Base-by-base conservation (phyloP, 176 grass and related monocot species). In the Chrysopogon serrulatus region DNA sequence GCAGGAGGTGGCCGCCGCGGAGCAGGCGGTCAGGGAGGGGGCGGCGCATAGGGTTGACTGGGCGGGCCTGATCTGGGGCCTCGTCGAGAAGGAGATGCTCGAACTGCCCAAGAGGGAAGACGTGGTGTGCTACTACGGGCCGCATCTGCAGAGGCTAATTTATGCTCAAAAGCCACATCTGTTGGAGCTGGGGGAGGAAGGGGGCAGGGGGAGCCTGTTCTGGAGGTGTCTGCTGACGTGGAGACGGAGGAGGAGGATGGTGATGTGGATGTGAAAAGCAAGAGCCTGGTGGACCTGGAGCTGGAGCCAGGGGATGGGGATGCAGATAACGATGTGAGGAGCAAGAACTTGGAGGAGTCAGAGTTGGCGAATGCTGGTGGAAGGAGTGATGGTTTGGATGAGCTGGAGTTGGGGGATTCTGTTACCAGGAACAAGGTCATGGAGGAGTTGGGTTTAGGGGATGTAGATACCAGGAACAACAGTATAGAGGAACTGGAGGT, bases 21-120 rank as follows among this genome's bases (percentile, higher is more conserved):
- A 91, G 48, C 82, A 83, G 74, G 18, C 68, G n/a, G 93, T 99
- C 49, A 89, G 73, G 85, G 91, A 94, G 16, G 96, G 91, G n/a
- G 85, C 67, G 1, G 68, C 87, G 19, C 87, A 92, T 73, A 91
- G 88, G 93, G 93, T 99, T 34, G 87, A 99, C 81, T 96, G 97
- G 97, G 86, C 77, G 0, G 86, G 86, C 6, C 72, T 99, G 47
- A 87, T 99, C 84, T 96, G 97, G 93, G 74, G 81, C 23, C 86
- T 99, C 65, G 81, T 99, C 40, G 91, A 96, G 69, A 94, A 99
- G 83, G 97, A 99, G 90, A 86, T 99, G 31, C 44, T 83, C 15
- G 87, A 96, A 65, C 41, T 90, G 62, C 86, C 85, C 10, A 85
- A 86, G 28, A 88, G 78, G 57, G 69, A 49, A 6, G 75, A 87